Conservation (phyloP, 2,329 filamentous ascomycete genomes). For the Aspergillus hiratsukae region DNA sequence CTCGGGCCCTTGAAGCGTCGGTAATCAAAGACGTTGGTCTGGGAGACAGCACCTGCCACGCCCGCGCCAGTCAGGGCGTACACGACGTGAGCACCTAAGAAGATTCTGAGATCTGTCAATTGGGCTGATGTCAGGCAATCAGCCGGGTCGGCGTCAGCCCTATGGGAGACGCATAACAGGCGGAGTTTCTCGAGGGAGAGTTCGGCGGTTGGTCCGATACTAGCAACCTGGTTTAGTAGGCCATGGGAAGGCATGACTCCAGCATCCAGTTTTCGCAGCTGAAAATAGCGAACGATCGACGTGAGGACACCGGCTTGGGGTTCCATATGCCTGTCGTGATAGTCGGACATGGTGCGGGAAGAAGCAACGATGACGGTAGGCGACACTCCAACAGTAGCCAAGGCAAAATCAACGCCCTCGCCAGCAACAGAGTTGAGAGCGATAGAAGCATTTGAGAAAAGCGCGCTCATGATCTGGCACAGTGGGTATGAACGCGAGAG, state of each 20-base stretch:
- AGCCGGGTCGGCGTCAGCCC: slow-evolving; percentile 55
- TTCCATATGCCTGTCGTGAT: slow-evolving; percentile 59
- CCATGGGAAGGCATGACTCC: slow-evolving; percentile 70
- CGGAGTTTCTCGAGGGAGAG: slow-evolving; percentile 64
- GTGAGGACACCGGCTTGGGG: slow-evolving; percentile 61
- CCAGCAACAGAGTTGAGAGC: slow-evolving; percentile 86
- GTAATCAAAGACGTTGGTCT: slow-evolving; percentile 87
- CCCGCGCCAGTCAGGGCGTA: slow-evolving; percentile 78
- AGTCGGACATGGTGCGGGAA: slow-evolving; percentile 65
- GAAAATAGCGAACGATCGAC: slow-evolving; percentile 65
- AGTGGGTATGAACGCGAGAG: slow-evolving; percentile 77
- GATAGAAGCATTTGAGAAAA: slow-evolving; percentile 79
- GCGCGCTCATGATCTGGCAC: slow-evolving; percentile 71
- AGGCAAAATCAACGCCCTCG: slow-evolving; percentile 62
- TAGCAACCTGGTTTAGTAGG: slow-evolving; percentile 49
- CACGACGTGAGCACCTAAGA: slow-evolving; percentile 72
- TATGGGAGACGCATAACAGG: slow-evolving; percentile 73
- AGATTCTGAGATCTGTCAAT: slow-evolving; percentile 76
- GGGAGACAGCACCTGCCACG: slow-evolving; percentile 84
- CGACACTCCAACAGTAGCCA: slow-evolving; percentile 68
- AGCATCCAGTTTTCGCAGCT: slow-evolving; percentile 64
- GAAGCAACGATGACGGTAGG: slow-evolving; percentile 81
- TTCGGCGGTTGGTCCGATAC: slow-evolving; percentile 36
- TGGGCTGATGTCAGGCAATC: slow-evolving; percentile 64
- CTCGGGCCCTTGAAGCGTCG: slow-evolving; percentile 47